Evolutionary conservation across 176 grass and related monocot genomes (phyloP), one percentile per base, ranked within the genome.

Genomic region (Echinochloa phyllopogon): DNA sequence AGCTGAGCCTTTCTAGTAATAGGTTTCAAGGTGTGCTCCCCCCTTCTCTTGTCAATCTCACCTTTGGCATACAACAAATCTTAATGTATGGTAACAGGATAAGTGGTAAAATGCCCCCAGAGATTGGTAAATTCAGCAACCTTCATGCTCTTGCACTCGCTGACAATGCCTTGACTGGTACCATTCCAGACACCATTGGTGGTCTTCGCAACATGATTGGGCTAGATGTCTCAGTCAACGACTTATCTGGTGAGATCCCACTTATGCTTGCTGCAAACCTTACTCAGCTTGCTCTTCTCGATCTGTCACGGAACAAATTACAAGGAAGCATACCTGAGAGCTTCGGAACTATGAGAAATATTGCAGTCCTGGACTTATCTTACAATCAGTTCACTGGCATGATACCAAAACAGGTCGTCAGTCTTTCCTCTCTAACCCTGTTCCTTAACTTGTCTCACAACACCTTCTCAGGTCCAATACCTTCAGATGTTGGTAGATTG

Each of bases 291-390:
- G 47, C 45, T 68, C 4, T 68, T 6, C 48, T 80, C 47, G 78
- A 25, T 52, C 33, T 80, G 6, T 80, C 63, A 24, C 11, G 53
- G 63, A 80, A 80, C 4, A 0, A 53, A 3, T 16, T 80, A 12
- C 18, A 80, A 53, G 78, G 78, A 68, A 80, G 78, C 47, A 80
- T 80, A 80, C 63, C 78, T 68, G 29, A 68, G 48, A 80, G 33
- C 48, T 67, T 80, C 68, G 63, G 29, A 14, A 40, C 2, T 16
- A 68, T 80, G 63, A 68, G 27, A 49, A 80, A 55, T 41, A 80
- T 80, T 52, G 45, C 12, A 53, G 16, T 55, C 33, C 47, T 68
- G 12, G 78, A 80, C 78, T 68, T 80, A 20, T 80, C 78, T 53
- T 80, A 80, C 47, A 80, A 80, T 80, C 48, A 68, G 7, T 80